Percentiles rank a stretch among this genome's conserved stretches.
phyloP scores from a whole-genome alignment of 2,329 filamentous ascomycete genomes.

The Pseudodiploospora longispora region DNA sequence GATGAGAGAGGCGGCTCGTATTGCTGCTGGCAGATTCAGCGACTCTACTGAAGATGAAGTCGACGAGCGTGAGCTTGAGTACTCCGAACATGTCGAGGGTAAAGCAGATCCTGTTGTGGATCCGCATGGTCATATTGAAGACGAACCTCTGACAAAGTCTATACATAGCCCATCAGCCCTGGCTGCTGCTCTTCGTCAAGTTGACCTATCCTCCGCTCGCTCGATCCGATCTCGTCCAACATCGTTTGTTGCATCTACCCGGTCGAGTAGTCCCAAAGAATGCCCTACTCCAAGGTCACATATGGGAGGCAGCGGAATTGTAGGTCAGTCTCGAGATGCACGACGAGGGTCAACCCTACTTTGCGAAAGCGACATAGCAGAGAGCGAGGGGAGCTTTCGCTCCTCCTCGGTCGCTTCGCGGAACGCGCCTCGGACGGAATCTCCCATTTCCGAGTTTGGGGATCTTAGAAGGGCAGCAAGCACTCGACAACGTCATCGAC shows the following conservation, averaged over 20 bases:
- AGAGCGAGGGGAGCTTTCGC: constrained; percentile 80
- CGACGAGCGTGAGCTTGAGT: constrained; percentile 17
- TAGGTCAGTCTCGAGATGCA: constrained; percentile 52
- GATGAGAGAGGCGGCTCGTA: constrained; percentile 78
- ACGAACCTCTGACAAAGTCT: constrained; percentile 38
- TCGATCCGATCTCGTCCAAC: constrained; percentile 38
- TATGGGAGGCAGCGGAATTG: constrained; percentile 48
- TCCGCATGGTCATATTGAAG: constrained; percentile 22
- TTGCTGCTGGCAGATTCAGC: constrained; percentile 76
- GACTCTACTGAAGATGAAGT: constrained; percentile 63
- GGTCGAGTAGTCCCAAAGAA: constrained; percentile 84
- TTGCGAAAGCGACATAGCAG: constrained; percentile 74
- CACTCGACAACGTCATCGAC: constrained; percentile 74
- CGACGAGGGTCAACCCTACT: constrained; percentile 67
- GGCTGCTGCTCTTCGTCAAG: constrained; percentile 43
- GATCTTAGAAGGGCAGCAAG: constrained; percentile 68
- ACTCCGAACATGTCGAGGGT: constrained; percentile 14
- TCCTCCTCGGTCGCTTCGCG: constrained; percentile 70
- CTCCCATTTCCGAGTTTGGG: constrained; percentile 80
- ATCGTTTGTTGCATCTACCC: constrained; percentile 58
- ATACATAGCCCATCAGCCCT: constrained; percentile 41
- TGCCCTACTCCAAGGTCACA: constrained; percentile 87
- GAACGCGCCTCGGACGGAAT: constrained; percentile 67
- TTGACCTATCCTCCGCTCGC: constrained; percentile 22
- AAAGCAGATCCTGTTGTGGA: constrained; percentile 7